phyloP scores from a whole-genome alignment of 2,329 filamentous ascomycete genomes.

The Thelonectria rubi region DNA sequence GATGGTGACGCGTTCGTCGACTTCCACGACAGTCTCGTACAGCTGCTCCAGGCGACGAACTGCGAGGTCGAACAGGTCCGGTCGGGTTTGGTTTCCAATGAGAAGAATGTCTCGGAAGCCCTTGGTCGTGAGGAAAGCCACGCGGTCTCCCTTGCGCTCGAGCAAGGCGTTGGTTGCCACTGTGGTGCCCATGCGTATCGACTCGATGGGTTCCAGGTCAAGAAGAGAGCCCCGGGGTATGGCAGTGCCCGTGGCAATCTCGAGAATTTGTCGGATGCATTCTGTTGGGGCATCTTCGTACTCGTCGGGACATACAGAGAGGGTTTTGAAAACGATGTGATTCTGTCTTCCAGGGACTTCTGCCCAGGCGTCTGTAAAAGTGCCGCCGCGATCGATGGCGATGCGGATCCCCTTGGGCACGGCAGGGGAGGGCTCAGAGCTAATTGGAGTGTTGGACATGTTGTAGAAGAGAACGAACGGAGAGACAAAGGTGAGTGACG shows the following conservation, averaged over 20 bases:
- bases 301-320: conserved; percentile 70
- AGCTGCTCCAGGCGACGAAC: conserved; percentile 74
- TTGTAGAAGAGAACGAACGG: background rate
- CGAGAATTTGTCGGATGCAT: conserved; percentile 66
- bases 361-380: conserved; percentile 42
- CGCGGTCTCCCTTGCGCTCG: conserved; percentile 76
- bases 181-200: conserved; percentile 83
- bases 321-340: conserved; percentile 40
- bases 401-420: conserved; percentile 42
- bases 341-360: conserved; percentile 33
- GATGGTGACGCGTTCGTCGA: conserved; percentile 78
- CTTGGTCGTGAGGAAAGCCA: conserved; percentile 75
- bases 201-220: conserved; percentile 58
- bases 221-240: conserved; percentile 48
- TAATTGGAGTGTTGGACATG: background rate
- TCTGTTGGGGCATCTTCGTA: conserved; percentile 79
- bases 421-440: background rate
- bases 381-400: conserved; percentile 43
- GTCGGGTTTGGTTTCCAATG: conserved; percentile 78
- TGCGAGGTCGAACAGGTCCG: conserved; percentile 77
- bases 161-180: conserved; percentile 82
- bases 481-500: background rate
- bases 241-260: conserved; percentile 44
- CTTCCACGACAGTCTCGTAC: conserved; percentile 74
- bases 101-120: conserved; percentile 77